Evolutionary conservation across 2,329 filamentous ascomycete genomes (phyloP).

Genomic region (Tolypocladium album): DNA sequence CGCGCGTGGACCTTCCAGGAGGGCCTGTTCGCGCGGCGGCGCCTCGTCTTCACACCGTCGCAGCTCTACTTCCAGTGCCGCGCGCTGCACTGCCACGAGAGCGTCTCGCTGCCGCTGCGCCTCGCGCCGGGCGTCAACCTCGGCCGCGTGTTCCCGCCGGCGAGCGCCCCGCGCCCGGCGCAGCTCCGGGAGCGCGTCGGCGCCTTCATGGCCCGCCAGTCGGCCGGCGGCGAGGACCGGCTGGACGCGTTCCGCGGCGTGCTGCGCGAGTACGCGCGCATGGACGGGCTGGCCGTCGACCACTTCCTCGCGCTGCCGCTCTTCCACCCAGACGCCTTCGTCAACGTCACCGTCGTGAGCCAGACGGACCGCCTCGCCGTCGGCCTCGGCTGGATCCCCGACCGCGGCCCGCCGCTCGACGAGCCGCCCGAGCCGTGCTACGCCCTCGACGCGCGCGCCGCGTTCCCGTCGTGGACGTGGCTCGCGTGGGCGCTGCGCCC

Average conservation of each 20-base stretch:
- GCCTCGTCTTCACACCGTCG: constrained; percentile 24
- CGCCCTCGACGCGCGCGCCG: constrained; percentile 7
- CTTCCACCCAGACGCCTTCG: constrained; percentile 21
- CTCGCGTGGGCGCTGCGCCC: constrained; percentile 21
- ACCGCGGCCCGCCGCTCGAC: constrained; percentile 10
- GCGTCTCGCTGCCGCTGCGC: constrained; percentile 19
- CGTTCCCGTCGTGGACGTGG: constrained; percentile 27
- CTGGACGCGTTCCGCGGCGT: constrained; percentile 23
- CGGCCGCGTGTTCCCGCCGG: constrained; percentile 20
- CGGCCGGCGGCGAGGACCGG: constrained; percentile 16
- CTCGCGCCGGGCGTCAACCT: constrained; percentile 18
- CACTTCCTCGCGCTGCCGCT: constrained; percentile 23
- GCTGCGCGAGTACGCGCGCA: constrained; percentile 15
- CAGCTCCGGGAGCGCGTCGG: constrained; percentile 17
- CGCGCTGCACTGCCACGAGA: constrained; percentile 25
- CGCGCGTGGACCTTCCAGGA: constrained; percentile 26
- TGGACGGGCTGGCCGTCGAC: constrained; percentile 15
- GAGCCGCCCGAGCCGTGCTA: constrained; percentile 13
- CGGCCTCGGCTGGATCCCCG: constrained; percentile 22
- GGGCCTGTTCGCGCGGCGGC: constrained; percentile 21
- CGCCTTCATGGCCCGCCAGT: constrained; percentile 18
- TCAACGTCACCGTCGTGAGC: constrained; percentile 13
- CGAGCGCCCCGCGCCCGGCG: constrained; percentile 10
- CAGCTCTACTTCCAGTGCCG: constrained; percentile 28
- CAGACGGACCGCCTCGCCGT: constrained; percentile 23